Conservation (phyloP, 257 asterid genomes). For the Jaltomata sinuosa region DNA sequence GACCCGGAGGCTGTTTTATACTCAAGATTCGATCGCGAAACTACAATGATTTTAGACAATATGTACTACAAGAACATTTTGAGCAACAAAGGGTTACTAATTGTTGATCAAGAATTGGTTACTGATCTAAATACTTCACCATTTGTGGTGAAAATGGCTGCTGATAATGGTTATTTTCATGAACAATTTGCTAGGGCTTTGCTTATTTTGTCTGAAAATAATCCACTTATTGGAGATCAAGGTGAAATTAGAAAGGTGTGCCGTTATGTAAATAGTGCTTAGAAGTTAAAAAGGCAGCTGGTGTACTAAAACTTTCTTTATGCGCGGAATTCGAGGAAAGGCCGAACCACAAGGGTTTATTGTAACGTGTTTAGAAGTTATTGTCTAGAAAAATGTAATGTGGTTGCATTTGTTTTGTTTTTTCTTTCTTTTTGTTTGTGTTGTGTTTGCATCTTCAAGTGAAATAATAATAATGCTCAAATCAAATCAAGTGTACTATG, state of each 20-base stretch:
- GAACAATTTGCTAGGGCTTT: conserved; percentile 63
- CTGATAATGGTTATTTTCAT: conserved; percentile 58
- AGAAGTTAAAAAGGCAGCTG: too few species aligned
- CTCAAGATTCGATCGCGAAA: conserved; percentile 41
- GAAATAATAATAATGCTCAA: neutral
- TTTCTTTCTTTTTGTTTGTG: neutral
- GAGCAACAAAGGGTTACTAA: conserved; percentile 40
- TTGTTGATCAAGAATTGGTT: conserved; percentile 52
- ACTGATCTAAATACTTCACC: conserved; percentile 50
- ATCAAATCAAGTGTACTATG: neutral
- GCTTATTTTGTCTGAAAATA: conserved; percentile 53
- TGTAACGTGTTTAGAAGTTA: too few species aligned
- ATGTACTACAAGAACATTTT: conserved; percentile 57
- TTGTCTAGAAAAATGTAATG: too few species aligned
- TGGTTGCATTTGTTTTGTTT: neutral
- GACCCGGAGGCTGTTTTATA: conserved; percentile 44
- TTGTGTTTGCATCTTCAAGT: neutral
- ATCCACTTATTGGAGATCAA: conserved; percentile 41
- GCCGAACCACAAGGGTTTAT: too few species aligned
- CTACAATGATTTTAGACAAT: conserved; percentile 62
- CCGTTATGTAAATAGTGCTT: conserved; percentile 33
- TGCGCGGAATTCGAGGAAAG: too few species aligned
- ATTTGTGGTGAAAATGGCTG: conserved; percentile 68
- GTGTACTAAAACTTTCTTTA: too few species aligned
- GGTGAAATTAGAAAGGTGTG: conserved; percentile 77